Base-by-base conservation (phyloP, 768 basidiomycete genomes). In the Pulveroboletus sp. region DNA sequence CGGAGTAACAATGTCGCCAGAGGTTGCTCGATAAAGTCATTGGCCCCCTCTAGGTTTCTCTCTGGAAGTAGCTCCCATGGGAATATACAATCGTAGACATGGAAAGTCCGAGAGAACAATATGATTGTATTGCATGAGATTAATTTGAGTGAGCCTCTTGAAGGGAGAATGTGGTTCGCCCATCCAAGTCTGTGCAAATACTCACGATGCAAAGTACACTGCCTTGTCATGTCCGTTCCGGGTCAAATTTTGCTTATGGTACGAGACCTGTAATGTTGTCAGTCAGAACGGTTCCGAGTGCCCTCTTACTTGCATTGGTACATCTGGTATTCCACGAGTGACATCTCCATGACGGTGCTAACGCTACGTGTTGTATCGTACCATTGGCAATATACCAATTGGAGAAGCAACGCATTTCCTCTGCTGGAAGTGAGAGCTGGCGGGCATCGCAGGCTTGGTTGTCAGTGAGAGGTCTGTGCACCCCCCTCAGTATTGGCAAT, bases 71-170 rank as follows among this genome's bases (percentile, higher is more conserved):
- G 41, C 33, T 38, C n/a, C 38, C 43, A 17, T 48, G 43, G 56
- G 31, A 39, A 56, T 32, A 6, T 51, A 21, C 21, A 45, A 35
- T 57, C 13, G 46, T 37, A n/a, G 33, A 45, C 30, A 32, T 40
- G 28, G 18, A 32, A 21, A 31, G 8, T 6, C 32, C 33, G 30
- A 18, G 26, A 37, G 17, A 11, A 14, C 30, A 18, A 28, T 31
- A 48, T 35, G 26, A 33, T 47, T 47, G 55, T 6, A 9, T 6
- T 24, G 37, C 13, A 40, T 17, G 10, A 3, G 6, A 10, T 26
- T 14, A 13, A 17, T 26, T 11, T 21, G 6, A 32, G 18, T 30
- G 18, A n/a, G 30, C 4, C 6, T 2, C 21, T 2, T 21, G 21
- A 2, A 5, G 47, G 17, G 17, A 14, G 31, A 13, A 41, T 21